These are phyloP conservation scores for Mimosa bimucronata DNA, from an alignment of 306 rosid species.

Conservation along the genomic window DNA sequence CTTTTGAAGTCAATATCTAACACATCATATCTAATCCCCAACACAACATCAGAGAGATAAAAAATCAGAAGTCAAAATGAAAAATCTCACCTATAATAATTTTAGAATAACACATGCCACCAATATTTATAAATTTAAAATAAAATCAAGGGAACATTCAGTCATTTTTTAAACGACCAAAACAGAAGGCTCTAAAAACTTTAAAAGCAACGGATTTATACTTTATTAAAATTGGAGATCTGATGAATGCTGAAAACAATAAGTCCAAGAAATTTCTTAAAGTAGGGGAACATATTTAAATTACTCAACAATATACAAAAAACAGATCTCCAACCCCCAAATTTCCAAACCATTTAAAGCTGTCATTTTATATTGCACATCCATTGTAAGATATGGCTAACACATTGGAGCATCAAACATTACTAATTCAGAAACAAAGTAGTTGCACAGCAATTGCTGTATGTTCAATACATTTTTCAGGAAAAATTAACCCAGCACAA, in stretches of 20 bases:
- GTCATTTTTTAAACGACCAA: not conserved
- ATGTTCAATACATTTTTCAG: not conserved
- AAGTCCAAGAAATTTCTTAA: not conserved
- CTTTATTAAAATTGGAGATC: not conserved
- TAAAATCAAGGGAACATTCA: not conserved
- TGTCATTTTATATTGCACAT: not conserved
- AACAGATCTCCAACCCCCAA: not conserved
- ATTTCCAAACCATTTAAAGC: not conserved
- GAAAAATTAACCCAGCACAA: constrained; percentile 1
- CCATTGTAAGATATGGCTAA: constrained; percentile 5
- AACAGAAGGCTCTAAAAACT: not conserved
- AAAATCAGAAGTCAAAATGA: not conserved
- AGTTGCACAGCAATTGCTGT: not conserved
- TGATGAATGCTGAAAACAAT: not conserved
- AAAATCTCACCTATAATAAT: not conserved
- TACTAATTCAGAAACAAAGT: not conserved
- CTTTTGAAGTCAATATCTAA: not conserved
- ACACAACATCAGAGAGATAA: not conserved
- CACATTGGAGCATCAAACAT: not conserved
- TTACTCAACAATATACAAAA: not conserved
- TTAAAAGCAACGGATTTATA: not conserved
- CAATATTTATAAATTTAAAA: not conserved
- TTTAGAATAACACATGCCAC: not conserved
- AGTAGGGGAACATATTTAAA: not conserved
- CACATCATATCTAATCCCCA: not conserved